phyloP scores from a whole-genome alignment of 352 stramenopile genomes.

The Pythium aristosporum region DNA sequence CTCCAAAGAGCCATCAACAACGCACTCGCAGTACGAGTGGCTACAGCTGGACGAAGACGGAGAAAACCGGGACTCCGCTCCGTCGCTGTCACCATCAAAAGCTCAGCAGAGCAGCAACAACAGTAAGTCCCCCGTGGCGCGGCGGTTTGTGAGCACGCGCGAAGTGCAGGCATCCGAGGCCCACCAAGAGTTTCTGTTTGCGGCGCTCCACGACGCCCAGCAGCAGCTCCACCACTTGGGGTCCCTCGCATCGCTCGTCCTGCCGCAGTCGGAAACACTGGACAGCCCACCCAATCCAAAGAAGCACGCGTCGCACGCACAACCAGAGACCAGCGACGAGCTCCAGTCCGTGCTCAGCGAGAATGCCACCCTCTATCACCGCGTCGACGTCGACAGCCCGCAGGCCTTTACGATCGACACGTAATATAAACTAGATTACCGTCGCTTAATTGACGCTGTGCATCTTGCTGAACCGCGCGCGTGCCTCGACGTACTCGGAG shows the following conservation, averaged over 20 bases:
- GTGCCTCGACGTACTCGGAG: constrained; percentile 87
- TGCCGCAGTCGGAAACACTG: constrained; percentile 14
- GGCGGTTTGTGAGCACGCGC: constrained; percentile 46
- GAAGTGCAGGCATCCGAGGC: constrained; percentile 52
- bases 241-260: constrained; percentile 38
- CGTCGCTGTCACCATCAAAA: constrained; percentile 4
- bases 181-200: constrained; percentile 63
- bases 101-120: constrained; percentile 15
- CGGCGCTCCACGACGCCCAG: constrained; percentile 56
- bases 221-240: constrained; percentile 61
- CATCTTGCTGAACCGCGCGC: constrained; percentile 88
- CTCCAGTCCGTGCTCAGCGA: constrained; percentile 27
- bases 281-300: neutral
- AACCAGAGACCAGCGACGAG: constrained; percentile 20
- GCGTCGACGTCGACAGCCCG: neutral
- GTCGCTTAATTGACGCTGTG: constrained; percentile 72
- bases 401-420: neutral
- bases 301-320: neutral
- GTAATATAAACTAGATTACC: neutral
- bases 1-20: neutral
- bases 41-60: constrained; percentile 6
- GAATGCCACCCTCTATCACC: constrained; percentile 20
- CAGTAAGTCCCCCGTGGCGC: constrained; percentile 13
- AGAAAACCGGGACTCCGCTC: neutral
- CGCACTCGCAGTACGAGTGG: constrained; percentile 4